Evolutionary conservation across 441 rosid species (phyloP), one percentile per base, ranked within the genome.

Genomic region (Populus hybrid): DNA sequence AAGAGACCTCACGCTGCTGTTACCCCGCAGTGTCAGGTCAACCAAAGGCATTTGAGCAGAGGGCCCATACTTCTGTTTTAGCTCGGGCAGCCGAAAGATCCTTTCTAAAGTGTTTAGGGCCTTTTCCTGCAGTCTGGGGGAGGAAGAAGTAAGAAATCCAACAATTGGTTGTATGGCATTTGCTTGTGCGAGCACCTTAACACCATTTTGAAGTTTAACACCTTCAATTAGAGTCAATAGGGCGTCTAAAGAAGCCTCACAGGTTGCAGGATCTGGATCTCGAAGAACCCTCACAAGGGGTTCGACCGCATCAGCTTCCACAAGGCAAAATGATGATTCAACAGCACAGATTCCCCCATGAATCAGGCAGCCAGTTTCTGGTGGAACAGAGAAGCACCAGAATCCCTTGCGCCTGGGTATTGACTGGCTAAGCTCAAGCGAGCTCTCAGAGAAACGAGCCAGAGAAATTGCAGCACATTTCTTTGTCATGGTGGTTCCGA

Each of bases 241-340:
- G 14, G 92, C 92, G 76, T 89, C 91, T 81, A 90, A 81, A 75
- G 92, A 78, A 76, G 92, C 91, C 83, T 83, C 90, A 20, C 90
- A 78, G 18, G 75, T 84, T n/a, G 77, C 86, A 54, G 82, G 84
- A 83, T 89, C 87, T 26, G 85, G 65, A 65, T 89, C 92, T 67
- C 77, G 79, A 64, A 90, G 90, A 70, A 86, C 83, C 73, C 77
- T 79, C 68, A 80, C 91, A 66, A 90, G 90, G 9, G 94, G 89
- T 61, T 71, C 67, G 66, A 90, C 82, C 4, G 94, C 91, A 67
- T 85, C 81, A 50, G 94, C 91, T 78, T 89, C 91, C 36, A 89
- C 66, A 66, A 90, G 94, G 86, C 94, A 90, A 85, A 88, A 90
- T 67, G 94, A 89, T 46, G 90, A 80, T 73, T 87, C 77, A 66